Percentiles rank a stretch among this genome's conserved stretches.
Conservation (phyloP, 495 filamentous ascomycete genomes). For the Podospora conica region DNA sequence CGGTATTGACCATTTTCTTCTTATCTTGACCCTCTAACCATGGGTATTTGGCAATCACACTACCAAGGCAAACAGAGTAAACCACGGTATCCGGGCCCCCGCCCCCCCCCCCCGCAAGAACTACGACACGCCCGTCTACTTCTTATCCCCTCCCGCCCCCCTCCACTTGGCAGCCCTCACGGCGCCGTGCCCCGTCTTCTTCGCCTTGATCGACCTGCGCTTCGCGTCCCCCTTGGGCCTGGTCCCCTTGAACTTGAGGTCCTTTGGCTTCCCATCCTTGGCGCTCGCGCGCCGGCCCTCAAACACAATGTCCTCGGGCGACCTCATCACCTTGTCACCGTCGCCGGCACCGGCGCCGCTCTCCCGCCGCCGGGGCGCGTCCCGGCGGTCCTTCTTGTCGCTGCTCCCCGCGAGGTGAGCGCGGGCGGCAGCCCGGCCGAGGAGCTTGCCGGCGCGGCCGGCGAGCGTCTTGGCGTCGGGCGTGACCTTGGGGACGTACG, state of each 20-base stretch:
- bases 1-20: not conserved
- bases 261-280: slow-evolving; percentile 53
- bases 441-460: slow-evolving; percentile 74
- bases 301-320: slow-evolving; percentile 70
- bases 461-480: slow-evolving; percentile 63
- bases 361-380: slow-evolving; percentile 18
- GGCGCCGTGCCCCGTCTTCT: slow-evolving; percentile 12
- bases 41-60: not conserved
- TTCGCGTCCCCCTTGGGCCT: slow-evolving; percentile 25
- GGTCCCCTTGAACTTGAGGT: slow-evolving; percentile 52
- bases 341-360: slow-evolving; percentile 17
- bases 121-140: not conserved
- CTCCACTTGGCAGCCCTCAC: slow-evolving; percentile 59
- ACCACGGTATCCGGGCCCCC: too few relatives aligned
- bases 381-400: slow-evolving; percentile 22
- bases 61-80: too few relatives aligned
- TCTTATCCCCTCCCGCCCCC: slow-evolving; percentile 5
- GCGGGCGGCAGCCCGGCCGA: slow-evolving; percentile 67
- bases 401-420: slow-evolving; percentile 49
- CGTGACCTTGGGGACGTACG: slow-evolving; percentile 58
- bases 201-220: slow-evolving; percentile 40
- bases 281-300: slow-evolving; percentile 80
- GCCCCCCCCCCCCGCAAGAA: not conserved
- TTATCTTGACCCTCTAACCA: not conserved
- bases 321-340: slow-evolving; percentile 27